Evolutionary conservation across 768 basidiomycete genomes (phyloP).

Genomic region (Chalciporus chontae): DNA sequence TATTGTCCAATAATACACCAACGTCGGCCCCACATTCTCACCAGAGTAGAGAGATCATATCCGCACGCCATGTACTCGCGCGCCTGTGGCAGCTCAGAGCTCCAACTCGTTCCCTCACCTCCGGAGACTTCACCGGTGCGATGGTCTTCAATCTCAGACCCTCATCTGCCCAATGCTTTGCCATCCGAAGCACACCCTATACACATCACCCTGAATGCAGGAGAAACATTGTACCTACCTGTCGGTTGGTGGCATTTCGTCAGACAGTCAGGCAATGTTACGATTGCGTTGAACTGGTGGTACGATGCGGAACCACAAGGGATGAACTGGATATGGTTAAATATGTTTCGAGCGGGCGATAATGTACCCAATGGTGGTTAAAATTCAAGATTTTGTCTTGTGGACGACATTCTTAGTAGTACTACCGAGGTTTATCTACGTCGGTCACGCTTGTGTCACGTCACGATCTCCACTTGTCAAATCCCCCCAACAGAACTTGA

Average conservation of each 20-base stretch:
- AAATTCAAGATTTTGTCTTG: background rate
- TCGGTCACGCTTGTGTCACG: constrained; percentile 19
- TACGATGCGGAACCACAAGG: constrained; percentile 78
- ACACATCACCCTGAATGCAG: constrained; percentile 58
- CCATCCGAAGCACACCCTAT: constrained; percentile 60
- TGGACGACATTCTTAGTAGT: too few relatives aligned
- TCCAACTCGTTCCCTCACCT: constrained; percentile 31
- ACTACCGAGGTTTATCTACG: too few relatives aligned
- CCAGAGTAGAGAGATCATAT: constrained; percentile 49
- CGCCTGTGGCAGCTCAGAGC: constrained; percentile 13
- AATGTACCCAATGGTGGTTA: constrained; percentile 40
- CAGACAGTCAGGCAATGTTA: constrained; percentile 58
- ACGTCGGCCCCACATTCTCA: constrained; percentile 6
- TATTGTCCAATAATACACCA: constrained; percentile 30
- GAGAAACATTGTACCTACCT: constrained; percentile 87
- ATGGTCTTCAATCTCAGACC: constrained; percentile 78
- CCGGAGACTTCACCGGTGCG: constrained; percentile 47
- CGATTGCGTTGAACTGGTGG: constrained; percentile 86
- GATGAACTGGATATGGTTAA: constrained; percentile 65
- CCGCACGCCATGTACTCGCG: constrained; percentile 67
- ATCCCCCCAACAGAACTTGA: background rate
- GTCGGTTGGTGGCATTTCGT: constrained; percentile 95
- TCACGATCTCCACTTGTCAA: constrained; percentile 9
- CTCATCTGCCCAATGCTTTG: constrained; percentile 43
- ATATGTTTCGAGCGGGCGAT: constrained; percentile 48